Conservation (phyloP, 306 rosid species). For the Trichosanthes cucumerina region DNA sequence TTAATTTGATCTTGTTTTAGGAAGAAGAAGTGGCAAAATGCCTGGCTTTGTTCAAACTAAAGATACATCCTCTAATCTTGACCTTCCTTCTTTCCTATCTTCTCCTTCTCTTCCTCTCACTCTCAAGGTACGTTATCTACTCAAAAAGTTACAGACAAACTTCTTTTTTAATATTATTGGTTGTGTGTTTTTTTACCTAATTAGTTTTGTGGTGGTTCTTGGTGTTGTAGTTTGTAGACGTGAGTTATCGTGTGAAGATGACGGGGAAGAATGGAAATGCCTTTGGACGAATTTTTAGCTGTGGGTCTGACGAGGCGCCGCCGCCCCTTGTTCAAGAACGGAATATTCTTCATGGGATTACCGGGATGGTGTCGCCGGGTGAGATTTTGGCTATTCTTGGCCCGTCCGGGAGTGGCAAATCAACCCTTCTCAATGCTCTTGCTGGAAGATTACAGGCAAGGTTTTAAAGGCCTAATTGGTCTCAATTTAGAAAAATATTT, state of each 20-base stretch:
- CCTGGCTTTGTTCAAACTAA: conserved; percentile 15
- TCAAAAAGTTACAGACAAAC: no score
- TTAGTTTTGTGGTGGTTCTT: neutral
- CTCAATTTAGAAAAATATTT: no score
- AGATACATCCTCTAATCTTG: conserved; percentile 17
- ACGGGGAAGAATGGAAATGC: conserved; percentile 24
- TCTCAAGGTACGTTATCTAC: conserved; percentile 71
- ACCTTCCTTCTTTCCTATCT: conserved; percentile 30
- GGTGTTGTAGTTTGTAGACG: conserved; percentile 54
- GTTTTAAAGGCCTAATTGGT: no score
- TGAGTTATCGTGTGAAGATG: conserved; percentile 42
- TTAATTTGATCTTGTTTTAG: neutral
- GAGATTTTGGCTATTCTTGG: conserved; percentile 76
- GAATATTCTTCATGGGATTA: conserved; percentile 44
- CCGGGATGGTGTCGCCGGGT: conserved; percentile 73
- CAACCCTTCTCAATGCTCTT: conserved; percentile 66
- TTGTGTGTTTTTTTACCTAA: neutral
- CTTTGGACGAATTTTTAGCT: conserved; percentile 22
- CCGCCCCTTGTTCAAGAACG: conserved; percentile 25
- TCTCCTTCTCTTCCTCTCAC: conserved; percentile 52
- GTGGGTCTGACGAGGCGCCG: conserved; percentile 15
- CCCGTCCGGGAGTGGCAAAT: conserved; percentile 89
- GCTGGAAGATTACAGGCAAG: conserved; percentile 44
- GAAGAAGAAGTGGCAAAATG: neutral
- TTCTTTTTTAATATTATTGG: neutral